Conservation (phyloP, 768 basidiomycete species). For the Suillus fuscotomentosus region DNA sequence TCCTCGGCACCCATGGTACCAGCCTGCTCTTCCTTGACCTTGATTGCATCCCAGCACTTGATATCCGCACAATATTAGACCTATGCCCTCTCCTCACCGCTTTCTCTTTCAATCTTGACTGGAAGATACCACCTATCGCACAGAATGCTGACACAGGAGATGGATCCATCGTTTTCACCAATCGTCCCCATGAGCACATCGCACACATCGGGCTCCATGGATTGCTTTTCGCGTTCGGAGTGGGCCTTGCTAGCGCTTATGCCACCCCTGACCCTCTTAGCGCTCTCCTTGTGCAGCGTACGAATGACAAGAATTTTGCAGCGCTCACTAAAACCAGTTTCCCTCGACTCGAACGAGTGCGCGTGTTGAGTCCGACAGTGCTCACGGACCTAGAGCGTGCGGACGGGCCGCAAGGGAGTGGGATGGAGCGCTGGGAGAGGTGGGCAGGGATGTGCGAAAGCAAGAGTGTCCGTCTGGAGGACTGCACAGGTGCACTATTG, state of each 20-base stretch:
- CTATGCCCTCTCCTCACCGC: slow-evolving; percentile 60
- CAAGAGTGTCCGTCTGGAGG: slow-evolving; percentile 62
- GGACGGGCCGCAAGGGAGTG: slow-evolving; percentile 44
- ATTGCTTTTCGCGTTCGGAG: slow-evolving; percentile 66
- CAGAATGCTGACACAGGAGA: slow-evolving; percentile 20
- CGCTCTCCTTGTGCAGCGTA: slow-evolving; percentile 44
- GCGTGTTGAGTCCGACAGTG: slow-evolving; percentile 55
- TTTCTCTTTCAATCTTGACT: slow-evolving; percentile 76
- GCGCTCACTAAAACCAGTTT: slow-evolving; percentile 54
- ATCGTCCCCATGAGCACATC: slow-evolving; percentile 56
- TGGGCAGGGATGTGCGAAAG: slow-evolving; percentile 60
- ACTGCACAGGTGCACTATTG: slow-evolving; percentile 68
- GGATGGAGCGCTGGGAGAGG: slow-evolving; percentile 57
- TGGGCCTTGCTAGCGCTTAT: slow-evolving; percentile 48
- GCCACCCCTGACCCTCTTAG: slow-evolving; percentile 42
- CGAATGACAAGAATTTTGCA: slow-evolving; percentile 66
- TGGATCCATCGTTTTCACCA: slow-evolving; percentile 38
- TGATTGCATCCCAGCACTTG: slow-evolving; percentile 53
- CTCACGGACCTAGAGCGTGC: slow-evolving; percentile 56
- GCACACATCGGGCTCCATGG: slow-evolving; percentile 68
- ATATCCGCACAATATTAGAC: slow-evolving; percentile 59
- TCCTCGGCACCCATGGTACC: slow-evolving; percentile 58
- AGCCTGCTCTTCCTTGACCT: slow-evolving; percentile 65
- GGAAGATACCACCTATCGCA: slow-evolving; percentile 44
- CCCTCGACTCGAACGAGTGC: slow-evolving; percentile 57